Evolutionary conservation across 345 rosid genomes (phyloP).

Genomic region (Schrenkiella parvula): DNA sequence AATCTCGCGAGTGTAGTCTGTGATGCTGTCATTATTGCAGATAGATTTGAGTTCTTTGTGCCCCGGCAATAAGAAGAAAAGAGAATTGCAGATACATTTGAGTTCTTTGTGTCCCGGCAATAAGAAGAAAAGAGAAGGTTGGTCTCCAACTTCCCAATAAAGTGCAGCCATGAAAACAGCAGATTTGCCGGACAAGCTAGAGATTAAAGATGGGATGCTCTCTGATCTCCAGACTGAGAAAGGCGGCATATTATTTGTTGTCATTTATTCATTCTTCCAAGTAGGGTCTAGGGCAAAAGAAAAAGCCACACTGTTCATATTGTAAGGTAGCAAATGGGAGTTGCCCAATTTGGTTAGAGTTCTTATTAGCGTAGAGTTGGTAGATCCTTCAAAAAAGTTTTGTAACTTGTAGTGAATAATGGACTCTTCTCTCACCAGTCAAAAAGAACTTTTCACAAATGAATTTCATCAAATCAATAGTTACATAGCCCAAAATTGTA

Average conservation of each 20-base stretch:
- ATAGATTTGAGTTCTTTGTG: background rate
- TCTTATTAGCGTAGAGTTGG: slow-evolving; percentile 24
- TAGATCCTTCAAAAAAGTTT: slow-evolving; percentile 30
- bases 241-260: slow-evolving; percentile 20
- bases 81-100: too few relatives aligned
- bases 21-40: slow-evolving; percentile 3
- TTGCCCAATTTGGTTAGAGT: slow-evolving; percentile 35
- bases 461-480: slow-evolving; percentile 13
- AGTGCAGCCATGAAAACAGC: slow-evolving; percentile 13
- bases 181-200: background rate
- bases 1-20: slow-evolving; percentile 64
- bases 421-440: slow-evolving; percentile 15
- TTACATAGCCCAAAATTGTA: background rate
- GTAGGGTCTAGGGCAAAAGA: slow-evolving; percentile 35
- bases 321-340: slow-evolving; percentile 39
- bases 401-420: slow-evolving; percentile 38
- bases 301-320: slow-evolving; percentile 49
- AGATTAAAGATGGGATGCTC: slow-evolving; percentile 22
- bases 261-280: slow-evolving; percentile 36
- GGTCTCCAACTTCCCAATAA: slow-evolving; percentile 2
- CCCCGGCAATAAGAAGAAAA: too few relatives aligned
- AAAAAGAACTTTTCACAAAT: slow-evolving; percentile 20
- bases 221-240: slow-evolving; percentile 5
- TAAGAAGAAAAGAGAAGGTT: slow-evolving; percentile 15
- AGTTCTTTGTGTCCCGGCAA: background rate